Base-by-base conservation (phyloP, 805 yeast species). In the Wickerhamiella spandovensis region DNA sequence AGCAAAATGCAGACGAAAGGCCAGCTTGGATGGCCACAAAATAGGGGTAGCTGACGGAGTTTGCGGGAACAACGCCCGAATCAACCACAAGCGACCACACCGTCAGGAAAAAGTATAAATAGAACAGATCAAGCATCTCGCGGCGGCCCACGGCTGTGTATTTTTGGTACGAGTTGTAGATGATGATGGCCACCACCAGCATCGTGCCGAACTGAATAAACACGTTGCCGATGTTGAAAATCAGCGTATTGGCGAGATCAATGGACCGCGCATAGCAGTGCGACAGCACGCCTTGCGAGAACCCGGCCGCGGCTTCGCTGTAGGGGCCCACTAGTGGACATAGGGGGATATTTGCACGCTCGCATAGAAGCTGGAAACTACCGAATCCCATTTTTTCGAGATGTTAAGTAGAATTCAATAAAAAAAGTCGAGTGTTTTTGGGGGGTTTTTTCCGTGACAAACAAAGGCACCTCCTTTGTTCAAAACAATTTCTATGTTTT, bases 101-200 rank as follows among this genome's bases (percentile, higher is more conserved):
- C 5, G 78, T 73, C 55, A 84, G 72, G 1, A 76, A 70, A 30
- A 82, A 69, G 54, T 74, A 72, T 42, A 77, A 60, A 65, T 82
- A 79, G 65, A 80, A 82, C 61, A 84, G 82, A 56, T 76, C 77
- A 49, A 86, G 66, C 80, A 88, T 83, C 62, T 92, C 98, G 12
- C 79, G 72, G 53, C 97, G 74, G 3, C 97, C 97, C 52, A 92
- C 89, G 12, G 97, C 97, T 0, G 98, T 92, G 63, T 85, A 89
- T 70, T 90, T 87, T 52, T 81, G 72, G 62, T 89, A 73, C 43
- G 89, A 79, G 58, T 83, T 81, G 70, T 81, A 84, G 12, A 88
- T 71, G 50, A 89, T 84, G 58, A 87, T 74, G 47, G 81, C 70
- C 37, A 83, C 55, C 42, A 86, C 74, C 6, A 75, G 67, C 32